These are phyloP conservation scores for Cladobotryum protrusum DNA, from an alignment of 2,329 filamentous ascomycete species.

Conservation along the genomic window DNA sequence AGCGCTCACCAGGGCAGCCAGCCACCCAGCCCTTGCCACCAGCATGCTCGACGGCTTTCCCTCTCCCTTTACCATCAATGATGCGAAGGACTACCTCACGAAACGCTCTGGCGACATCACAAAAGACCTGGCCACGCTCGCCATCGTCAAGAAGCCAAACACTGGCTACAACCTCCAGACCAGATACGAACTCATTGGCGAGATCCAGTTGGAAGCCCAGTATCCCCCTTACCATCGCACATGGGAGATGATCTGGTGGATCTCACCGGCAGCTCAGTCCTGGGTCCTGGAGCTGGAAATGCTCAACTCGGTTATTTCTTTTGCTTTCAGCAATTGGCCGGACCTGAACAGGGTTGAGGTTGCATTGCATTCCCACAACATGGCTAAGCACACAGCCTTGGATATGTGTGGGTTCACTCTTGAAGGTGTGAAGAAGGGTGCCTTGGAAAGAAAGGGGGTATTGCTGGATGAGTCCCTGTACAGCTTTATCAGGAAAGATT, in stretches of 20 bases:
- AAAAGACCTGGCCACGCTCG: constrained; percentile 26
- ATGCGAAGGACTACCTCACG: constrained; percentile 32
- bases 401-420: constrained; percentile 1
- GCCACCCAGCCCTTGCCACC: constrained; percentile 31
- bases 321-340: constrained; percentile 38
- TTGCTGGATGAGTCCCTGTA: constrained; percentile 2
- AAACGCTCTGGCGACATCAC: constrained; percentile 14
- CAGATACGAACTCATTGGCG: constrained; percentile 29
- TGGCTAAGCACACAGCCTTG: not conserved
- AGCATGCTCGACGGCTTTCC: constrained; percentile 41
- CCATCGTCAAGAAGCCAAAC: constrained; percentile 27
- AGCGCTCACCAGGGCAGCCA: constrained; percentile 26
- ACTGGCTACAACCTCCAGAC: constrained; percentile 20
- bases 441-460: constrained; percentile 5
- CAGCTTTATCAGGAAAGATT: not conserved
- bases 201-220: constrained; percentile 32
- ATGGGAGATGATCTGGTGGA: constrained; percentile 45
- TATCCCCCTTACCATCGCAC: constrained; percentile 35
- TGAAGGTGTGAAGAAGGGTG: constrained; percentile 4
- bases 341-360: constrained; percentile 23
- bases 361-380: not conserved
- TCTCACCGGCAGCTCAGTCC: constrained; percentile 37
- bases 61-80: constrained; percentile 36
- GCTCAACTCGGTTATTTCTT: constrained; percentile 31
- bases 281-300: constrained; percentile 39